Base-by-base conservation (phyloP, 495 filamentous ascomycete genomes). In the Aspergillus cristatus region DNA sequence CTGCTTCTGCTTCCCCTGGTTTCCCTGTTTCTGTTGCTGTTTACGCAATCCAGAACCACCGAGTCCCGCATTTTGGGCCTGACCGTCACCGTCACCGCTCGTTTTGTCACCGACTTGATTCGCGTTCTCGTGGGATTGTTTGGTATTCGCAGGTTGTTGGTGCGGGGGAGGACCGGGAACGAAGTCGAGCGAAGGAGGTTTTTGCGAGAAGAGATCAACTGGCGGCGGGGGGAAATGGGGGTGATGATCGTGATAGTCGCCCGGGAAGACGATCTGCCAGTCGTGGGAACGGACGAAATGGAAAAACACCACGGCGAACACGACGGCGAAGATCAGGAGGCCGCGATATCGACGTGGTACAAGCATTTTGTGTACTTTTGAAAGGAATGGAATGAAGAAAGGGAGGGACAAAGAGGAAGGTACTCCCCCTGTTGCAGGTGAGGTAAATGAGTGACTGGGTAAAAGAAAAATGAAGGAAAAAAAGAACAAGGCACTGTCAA, bases 261-360 rank as follows among this genome's bases (percentile, higher is more conserved):
- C 22, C 34, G 8, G 48, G 26, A 25, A 46, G 45, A 32, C 45
- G 38, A 43, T 37, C 15, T 37, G 14, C 22, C 33, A 57, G 28
- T 62, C 55, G 42, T 55, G 63, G 37, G 61, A 62, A 31, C 62
- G 48, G 36, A 55, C 34, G 37, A 84, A 80, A 53, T 85, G 76
- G 46, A 85, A 72, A 14, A 90, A 57, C 12, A 78, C 61, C 30
- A 87, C 59, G 18, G 81, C 58, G 34, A 79, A 58, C 33, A 84
- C 55, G 35, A 76, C 70, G 32, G 84, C 78, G 52, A 84, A 81
- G 46, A 84, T 60, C 33, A 88, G 53, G 43, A 85, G 81, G 33
- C 81, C 67, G 37, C 86, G 79, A 50, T 86, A 90, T 60, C 85
- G 72, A 35, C 86, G 79, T 45, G 83, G 58, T 28, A 84, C 81